Percentiles rank a stretch among this genome's conserved stretches.
Evolutionary conservation across 192 early-diverging fungal genomes (phyloP).

Genomic region (Phlyctochytrium bullatum): DNA sequence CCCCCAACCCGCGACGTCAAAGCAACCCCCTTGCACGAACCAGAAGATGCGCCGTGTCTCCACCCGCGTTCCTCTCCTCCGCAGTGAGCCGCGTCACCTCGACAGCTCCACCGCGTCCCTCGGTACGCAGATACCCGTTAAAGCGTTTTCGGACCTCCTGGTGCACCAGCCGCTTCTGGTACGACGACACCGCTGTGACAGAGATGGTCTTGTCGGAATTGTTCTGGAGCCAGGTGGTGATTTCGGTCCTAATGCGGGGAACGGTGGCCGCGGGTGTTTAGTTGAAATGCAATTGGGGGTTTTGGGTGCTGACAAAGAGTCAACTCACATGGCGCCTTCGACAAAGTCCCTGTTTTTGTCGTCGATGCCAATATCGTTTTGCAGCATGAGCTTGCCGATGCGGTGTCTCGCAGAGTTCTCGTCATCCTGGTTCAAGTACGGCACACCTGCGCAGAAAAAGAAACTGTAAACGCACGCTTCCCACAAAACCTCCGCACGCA

Average conservation of each 20-base stretch:
- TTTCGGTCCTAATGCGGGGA: slow-evolving; percentile 32
- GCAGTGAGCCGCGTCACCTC: slow-evolving; percentile 46
- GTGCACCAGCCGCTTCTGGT: slow-evolving; percentile 72
- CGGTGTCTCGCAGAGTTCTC: slow-evolving; percentile 37
- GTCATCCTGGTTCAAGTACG: slow-evolving; percentile 64
- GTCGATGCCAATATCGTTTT: slow-evolving; percentile 49
- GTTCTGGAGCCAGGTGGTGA: slow-evolving; percentile 50
- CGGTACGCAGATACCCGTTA: slow-evolving; percentile 47
- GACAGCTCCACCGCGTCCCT: slow-evolving; percentile 36
- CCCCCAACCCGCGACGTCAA: neutral
- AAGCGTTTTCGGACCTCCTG: slow-evolving; percentile 64
- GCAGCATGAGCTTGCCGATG: slow-evolving; percentile 15
- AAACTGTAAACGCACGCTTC: slow-evolving; percentile 1
- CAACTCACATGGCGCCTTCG: slow-evolving; percentile 37
- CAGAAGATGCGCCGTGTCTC: slow-evolving; percentile 15
- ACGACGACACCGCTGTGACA: slow-evolving; percentile 55
- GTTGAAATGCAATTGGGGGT: neutral
- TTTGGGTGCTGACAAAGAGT: neutral
- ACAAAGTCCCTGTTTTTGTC: slow-evolving; percentile 53
- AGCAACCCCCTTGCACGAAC: neutral
- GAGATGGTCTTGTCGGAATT: slow-evolving; percentile 37
- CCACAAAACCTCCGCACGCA: neutral
- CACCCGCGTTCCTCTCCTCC: slow-evolving; percentile 40
- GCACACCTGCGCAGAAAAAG: slow-evolving; percentile 66
- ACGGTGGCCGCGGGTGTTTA: too few species aligned